Evolutionary conservation across 2,329 filamentous ascomycete genomes (phyloP).

Genomic region (Apiospora kogelbergensis): DNA sequence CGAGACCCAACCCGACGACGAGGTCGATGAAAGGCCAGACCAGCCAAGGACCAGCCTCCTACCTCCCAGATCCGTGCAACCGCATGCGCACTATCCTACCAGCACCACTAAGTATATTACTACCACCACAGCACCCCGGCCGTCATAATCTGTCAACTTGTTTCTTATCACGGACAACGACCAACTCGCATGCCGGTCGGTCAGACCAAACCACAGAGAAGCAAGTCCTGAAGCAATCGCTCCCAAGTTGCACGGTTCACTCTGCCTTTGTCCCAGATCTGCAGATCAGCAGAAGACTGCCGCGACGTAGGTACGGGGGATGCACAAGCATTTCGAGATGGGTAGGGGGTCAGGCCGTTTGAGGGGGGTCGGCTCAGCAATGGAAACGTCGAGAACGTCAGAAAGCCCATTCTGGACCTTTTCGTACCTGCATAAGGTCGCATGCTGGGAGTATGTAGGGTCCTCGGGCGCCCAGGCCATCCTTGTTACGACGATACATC

Average conservation of each 20-base stretch:
- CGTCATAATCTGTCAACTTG: neutral
- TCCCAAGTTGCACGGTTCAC: neutral
- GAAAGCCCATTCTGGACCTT: neutral
- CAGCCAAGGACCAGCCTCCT: neutral
- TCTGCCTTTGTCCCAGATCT: neutral
- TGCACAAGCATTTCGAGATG: neutral
- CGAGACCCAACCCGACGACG: neutral
- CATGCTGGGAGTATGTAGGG: neutral
- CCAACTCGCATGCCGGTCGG: neutral
- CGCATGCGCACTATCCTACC: neutral
- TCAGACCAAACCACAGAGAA: neutral
- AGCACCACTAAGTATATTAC: neutral
- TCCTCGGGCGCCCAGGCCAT: neutral
- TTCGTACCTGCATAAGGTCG: neutral
- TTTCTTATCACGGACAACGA: neutral
- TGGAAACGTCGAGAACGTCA: neutral
- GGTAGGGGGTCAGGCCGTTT: neutral
- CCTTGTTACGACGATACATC: neutral
- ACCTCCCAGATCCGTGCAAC: neutral
- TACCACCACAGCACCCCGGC: neutral
- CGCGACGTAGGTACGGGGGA: neutral
- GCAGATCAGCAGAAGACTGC: neutral
- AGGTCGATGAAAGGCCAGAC: slow-evolving; percentile 4
- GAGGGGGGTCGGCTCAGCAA: neutral
- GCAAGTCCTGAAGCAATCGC: neutral